A percentile compares a stretch with the other conserved stretches of the same genome.
Conservation (phyloP, 2,329 filamentous ascomycete species). For the Fusarium mangiferae region DNA sequence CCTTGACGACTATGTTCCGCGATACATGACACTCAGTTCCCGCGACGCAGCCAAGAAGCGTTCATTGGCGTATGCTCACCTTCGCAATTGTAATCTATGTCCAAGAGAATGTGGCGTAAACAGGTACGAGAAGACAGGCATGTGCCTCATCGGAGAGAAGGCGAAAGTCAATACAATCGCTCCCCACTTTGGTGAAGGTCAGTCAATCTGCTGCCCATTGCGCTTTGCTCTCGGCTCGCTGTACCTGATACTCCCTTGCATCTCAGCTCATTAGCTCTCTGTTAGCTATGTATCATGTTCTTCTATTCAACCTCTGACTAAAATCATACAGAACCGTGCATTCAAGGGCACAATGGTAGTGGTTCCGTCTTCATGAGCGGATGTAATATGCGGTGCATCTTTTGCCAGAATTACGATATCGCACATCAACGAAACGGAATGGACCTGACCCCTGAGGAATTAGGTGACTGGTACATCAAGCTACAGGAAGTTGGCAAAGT, state of each 20-base stretch:
- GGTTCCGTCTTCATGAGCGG: constrained; percentile 86
- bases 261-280: neutral
- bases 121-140: constrained; percentile 80
- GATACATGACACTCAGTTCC: constrained; percentile 75
- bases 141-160: constrained; percentile 80
- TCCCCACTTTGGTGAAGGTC: constrained; percentile 83
- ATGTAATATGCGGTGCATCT: constrained; percentile 78
- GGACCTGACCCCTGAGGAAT: constrained; percentile 79
- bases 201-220: constrained; percentile 35
- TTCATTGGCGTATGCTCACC: constrained; percentile 76
- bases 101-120: constrained; percentile 82
- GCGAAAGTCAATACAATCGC: constrained; percentile 87
- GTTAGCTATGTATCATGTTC: neutral
- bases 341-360: constrained; percentile 83
- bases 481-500: constrained; percentile 81
- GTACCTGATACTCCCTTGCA: constrained; percentile 19
- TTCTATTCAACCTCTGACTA: constrained; percentile 4
- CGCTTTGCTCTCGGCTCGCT: constrained; percentile 1
- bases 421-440: constrained; percentile 84
- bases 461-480: constrained; percentile 86
- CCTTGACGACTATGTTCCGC: constrained; percentile 77
- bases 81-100: constrained; percentile 83
- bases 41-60: constrained; percentile 78
- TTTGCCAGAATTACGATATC: constrained; percentile 87
- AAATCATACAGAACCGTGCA: constrained; percentile 72